Evolutionary conservation across 1,284 basidiomycete species (phyloP).

Genomic region (Moesziomyces globuligerus): DNA sequence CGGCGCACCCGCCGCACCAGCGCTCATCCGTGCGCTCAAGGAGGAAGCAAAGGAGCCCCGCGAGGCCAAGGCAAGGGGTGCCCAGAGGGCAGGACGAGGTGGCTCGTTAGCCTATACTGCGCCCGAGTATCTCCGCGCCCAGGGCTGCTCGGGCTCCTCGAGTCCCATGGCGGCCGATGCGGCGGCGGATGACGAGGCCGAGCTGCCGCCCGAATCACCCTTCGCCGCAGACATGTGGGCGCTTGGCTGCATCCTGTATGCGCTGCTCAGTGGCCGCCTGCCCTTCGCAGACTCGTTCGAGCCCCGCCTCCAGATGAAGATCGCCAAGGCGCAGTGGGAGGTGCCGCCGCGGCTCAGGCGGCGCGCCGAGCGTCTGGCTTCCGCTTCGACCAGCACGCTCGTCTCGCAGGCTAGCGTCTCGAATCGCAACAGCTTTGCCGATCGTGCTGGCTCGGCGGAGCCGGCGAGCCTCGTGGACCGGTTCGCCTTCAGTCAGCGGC

Average conservation of each 20-base stretch:
- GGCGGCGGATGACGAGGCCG: constrained; percentile 5
- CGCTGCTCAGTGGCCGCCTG: constrained; percentile 52
- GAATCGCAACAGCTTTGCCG: constrained; percentile 15
- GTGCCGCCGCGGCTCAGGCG: constrained; percentile 50
- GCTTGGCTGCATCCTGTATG: constrained; percentile 60
- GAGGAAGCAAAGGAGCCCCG: constrained; percentile 7
- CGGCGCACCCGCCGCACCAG: constrained; percentile 12
- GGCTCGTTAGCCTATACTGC: constrained; percentile 59
- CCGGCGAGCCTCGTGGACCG: constrained; percentile 17
- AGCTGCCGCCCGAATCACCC: constrained; percentile 35
- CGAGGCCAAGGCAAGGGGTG: constrained; percentile 1
- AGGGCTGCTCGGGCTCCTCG: constrained; percentile 20
- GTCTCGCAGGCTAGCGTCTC: constrained; percentile 20
- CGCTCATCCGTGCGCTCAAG: constrained; percentile 39
- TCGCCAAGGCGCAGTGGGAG: constrained; percentile 58
- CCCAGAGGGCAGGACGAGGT: constrained; percentile 28
- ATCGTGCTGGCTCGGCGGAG: constrained; percentile 18
- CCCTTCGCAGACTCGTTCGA: constrained; percentile 60
- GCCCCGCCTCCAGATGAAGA: constrained; percentile 60
- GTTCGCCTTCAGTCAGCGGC: constrained; percentile 30
- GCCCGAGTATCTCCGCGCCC: constrained; percentile 52
- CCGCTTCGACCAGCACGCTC: constrained; percentile 22
- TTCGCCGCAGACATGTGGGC: constrained; percentile 63
- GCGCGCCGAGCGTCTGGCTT: constrained; percentile 34
- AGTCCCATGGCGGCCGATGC: constrained; percentile 18